phyloP scores from a whole-genome alignment of 73 alveolate species.

The Paramecium biaurelia region DNA sequence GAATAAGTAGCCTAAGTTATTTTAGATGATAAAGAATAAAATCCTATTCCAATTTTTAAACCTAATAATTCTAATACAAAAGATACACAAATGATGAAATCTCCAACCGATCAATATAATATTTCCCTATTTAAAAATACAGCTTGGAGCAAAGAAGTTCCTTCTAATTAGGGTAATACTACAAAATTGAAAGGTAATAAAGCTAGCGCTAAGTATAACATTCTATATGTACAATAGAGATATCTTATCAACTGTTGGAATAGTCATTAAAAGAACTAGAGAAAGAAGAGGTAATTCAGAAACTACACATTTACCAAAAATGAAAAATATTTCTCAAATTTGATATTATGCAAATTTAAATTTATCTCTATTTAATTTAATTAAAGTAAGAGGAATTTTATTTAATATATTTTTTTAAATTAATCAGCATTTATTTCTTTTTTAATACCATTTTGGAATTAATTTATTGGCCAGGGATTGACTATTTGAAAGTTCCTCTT shows the following conservation, averaged over 20 bases:
- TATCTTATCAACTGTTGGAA: neutral
- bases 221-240: neutral
- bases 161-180: neutral
- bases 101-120: conserved; percentile 3
- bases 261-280: neutral
- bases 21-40: neutral
- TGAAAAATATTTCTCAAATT: neutral
- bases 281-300: conserved; percentile 28
- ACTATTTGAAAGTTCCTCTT: conserved; percentile 14
- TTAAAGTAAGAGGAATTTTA: neutral
- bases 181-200: neutral
- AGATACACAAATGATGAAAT: neutral
- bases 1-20: neutral
- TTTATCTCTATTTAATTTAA: neutral
- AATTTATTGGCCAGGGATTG: neutral
- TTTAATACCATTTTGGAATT: conserved; percentile 34
- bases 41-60: neutral
- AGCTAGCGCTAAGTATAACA: neutral
- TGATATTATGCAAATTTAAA: neutral
- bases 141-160: neutral
- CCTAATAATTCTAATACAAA: neutral
- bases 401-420: neutral
- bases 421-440: neutral
- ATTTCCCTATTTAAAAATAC: neutral
- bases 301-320: neutral